Conservation (phyloP, 129 eudicot species). For the Erigeron canadensis region DNA sequence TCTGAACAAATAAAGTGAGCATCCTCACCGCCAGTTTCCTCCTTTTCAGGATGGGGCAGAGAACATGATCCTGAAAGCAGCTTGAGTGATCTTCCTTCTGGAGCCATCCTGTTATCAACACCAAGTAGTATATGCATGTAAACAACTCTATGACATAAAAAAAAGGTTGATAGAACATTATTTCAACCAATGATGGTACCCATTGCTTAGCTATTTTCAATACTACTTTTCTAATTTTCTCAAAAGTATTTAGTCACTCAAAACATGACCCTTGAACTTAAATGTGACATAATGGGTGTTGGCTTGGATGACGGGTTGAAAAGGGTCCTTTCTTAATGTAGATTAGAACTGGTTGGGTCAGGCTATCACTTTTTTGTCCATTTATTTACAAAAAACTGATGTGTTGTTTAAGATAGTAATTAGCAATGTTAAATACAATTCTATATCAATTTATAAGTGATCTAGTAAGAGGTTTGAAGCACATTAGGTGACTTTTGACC, state of each 20-base stretch:
- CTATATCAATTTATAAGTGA: not conserved
- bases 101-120: constrained; percentile 37
- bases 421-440: not conserved
- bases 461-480: not conserved
- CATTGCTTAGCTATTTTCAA: not conserved
- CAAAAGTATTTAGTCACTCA: not conserved
- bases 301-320: not conserved
- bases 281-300: not conserved
- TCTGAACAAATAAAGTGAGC: constrained; percentile 77
- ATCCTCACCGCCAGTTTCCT: constrained; percentile 88
- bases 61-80: constrained; percentile 71
- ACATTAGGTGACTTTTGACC: not conserved
- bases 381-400: not conserved
- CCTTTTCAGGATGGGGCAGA: constrained; percentile 85
- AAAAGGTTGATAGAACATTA: not conserved
- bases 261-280: not conserved
- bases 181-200: not conserved
- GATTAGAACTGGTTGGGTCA: not conserved
- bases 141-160: not conserved
- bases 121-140: constrained; percentile 13
- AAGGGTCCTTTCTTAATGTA: not conserved
- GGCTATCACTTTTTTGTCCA: not conserved
- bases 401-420: not conserved
- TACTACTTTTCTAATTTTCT: not conserved
- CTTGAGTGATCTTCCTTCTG: constrained; percentile 44